Evolutionary conservation across 139 green algal species (phyloP).

Genomic region (Spirogloea muscicola): DNA sequence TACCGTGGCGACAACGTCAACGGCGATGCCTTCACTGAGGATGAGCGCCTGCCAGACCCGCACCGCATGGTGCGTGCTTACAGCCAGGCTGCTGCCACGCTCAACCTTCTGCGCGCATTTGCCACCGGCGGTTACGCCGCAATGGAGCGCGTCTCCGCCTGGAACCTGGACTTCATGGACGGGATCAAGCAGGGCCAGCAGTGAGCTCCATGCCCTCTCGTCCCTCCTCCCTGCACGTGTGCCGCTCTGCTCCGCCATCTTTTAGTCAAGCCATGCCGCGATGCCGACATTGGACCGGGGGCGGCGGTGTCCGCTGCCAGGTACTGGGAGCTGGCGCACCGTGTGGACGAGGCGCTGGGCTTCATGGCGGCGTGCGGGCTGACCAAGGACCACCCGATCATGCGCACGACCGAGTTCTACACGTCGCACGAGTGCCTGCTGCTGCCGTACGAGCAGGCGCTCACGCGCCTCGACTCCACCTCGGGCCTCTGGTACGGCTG

Average conservation of each 20-base stretch:
- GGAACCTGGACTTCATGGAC: conserved; percentile 99
- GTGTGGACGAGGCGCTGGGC: conserved; percentile 86
- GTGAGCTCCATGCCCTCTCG: conserved; percentile 3
- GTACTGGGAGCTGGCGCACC: conserved; percentile 84
- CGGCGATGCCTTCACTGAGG: conserved; percentile 72
- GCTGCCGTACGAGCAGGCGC: conserved; percentile 91
- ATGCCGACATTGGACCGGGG: background rate
- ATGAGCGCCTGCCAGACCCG: conserved; percentile 85
- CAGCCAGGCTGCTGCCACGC: conserved; percentile 93
- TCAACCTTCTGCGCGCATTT: conserved; percentile 98
- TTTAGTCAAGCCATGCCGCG: background rate
- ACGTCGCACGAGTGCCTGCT: conserved; percentile 89
- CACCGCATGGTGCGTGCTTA: conserved; percentile 78
- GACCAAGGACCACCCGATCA: conserved; percentile 62
- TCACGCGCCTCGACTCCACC: conserved; percentile 87
- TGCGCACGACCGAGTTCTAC: conserved; percentile 97
- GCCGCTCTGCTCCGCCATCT: background rate
- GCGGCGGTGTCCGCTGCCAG: conserved; percentile 8
- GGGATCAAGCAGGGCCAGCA: conserved; percentile 71
- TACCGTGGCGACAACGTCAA: conserved; percentile 99
- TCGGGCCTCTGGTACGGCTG: conserved; percentile 75
- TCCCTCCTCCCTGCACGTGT: background rate
- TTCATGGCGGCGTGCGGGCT: conserved; percentile 95
- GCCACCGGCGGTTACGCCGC: conserved; percentile 89
- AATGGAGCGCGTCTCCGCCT: conserved; percentile 83